Evolutionary conservation across 108 stramenopile genomes (phyloP).

Genomic region (Conticribra guillardii): DNA sequence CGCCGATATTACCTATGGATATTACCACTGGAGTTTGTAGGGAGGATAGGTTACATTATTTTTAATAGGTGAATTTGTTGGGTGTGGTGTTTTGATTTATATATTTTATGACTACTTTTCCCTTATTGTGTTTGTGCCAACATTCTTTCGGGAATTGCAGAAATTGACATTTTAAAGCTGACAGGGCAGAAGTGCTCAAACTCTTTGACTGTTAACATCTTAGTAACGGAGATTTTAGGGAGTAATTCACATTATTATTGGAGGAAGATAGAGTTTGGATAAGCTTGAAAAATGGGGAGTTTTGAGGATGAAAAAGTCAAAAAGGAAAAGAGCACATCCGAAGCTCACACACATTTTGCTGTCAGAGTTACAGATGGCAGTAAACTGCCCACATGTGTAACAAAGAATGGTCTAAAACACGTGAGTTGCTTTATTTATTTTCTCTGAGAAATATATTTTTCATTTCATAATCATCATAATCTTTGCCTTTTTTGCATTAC

Average conservation of each 20-base stretch:
- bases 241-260: not conserved
- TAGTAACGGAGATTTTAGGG: not conserved
- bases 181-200: too few relatives aligned
- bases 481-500: not conserved
- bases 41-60: not conserved
- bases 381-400: constrained; percentile 12
- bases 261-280: too few relatives aligned
- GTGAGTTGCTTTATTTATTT: too few relatives aligned
- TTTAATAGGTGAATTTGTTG: not conserved
- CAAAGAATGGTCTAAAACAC: constrained; percentile 39
- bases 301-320: not conserved
- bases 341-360: constrained; percentile 28
- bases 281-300: not conserved
- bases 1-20: not conserved
- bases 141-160: too few relatives aligned
- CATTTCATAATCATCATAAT: not conserved
- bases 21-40: too few relatives aligned
- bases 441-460: not conserved
- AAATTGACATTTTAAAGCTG: too few relatives aligned
- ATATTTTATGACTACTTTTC: too few relatives aligned
- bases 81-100: too few relatives aligned
- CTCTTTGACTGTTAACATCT: not conserved
- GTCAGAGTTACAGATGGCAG: constrained; percentile 18
- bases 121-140: too few relatives aligned
- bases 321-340: not conserved